Conservation (phyloP, 148 eudicot genomes). For the Pouteria glomerata region DNA sequence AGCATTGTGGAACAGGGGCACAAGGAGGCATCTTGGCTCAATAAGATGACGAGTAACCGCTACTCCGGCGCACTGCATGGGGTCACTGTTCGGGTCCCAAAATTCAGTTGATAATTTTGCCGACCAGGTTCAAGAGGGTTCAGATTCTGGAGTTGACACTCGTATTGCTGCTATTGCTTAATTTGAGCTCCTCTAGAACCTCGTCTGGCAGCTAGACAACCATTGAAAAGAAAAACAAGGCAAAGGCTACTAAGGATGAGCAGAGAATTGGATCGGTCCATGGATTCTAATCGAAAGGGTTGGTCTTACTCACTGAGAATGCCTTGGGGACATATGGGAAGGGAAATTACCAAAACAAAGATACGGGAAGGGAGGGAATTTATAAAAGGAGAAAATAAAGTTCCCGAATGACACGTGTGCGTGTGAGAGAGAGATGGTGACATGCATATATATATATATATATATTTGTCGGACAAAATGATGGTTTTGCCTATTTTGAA, state of each 20-base stretch:
- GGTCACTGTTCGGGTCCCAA: neutral
- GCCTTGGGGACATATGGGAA: too few species aligned
- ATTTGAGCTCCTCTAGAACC: neutral
- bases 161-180: neutral
- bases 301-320: too few species aligned
- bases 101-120: neutral
- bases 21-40: neutral
- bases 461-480: too few species aligned
- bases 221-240: neutral
- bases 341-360: too few species aligned
- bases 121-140: neutral
- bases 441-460: too few species aligned
- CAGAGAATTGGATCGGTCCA: too few species aligned
- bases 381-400: neutral
- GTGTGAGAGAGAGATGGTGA: too few species aligned
- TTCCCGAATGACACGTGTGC: too few species aligned
- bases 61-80: conserved; percentile 4
- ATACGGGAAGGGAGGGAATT: neutral
- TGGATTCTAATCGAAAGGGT: too few species aligned
- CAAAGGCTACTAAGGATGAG: too few species aligned
- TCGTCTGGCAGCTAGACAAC: neutral
- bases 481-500: too few species aligned
- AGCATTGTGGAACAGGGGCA: conserved; percentile 8
- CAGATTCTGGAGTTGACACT: conserved; percentile 7
- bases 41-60: conserved; percentile 5